Conservation (phyloP, 163 green algal species). For the Scenedesmus sp. region DNA sequence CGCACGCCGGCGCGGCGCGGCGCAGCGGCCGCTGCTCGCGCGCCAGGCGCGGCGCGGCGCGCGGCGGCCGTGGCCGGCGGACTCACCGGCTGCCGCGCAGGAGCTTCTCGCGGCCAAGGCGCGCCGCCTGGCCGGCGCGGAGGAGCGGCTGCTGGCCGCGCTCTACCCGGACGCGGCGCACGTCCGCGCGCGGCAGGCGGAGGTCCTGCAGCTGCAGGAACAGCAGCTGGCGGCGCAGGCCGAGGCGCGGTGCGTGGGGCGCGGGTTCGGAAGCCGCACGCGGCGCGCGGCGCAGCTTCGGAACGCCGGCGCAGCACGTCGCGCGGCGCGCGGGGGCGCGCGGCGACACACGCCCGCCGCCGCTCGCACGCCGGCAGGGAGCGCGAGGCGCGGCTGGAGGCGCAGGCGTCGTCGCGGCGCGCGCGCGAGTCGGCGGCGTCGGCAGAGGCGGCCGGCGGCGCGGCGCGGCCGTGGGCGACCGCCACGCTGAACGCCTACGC, state of each 20-base stretch:
- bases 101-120: slow-evolving; percentile 24
- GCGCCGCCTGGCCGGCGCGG: slow-evolving; percentile 5
- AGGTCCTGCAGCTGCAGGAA: slow-evolving; percentile 28
- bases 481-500: slow-evolving; percentile 9
- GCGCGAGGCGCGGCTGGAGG: slow-evolving; percentile 5
- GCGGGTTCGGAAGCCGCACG: too few relatives aligned
- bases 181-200: slow-evolving; percentile 2
- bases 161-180: slow-evolving; percentile 26
- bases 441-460: neutral
- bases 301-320: neutral
- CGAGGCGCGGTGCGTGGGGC: slow-evolving; percentile 13
- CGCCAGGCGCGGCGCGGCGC: neutral
- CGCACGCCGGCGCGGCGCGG: neutral
- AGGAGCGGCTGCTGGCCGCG: slow-evolving; percentile 2
- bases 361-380: slow-evolving; percentile 15
- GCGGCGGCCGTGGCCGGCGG: neutral
- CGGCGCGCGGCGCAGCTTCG: neutral
- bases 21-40: neutral
- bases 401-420: neutral
- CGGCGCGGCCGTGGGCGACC: slow-evolving; percentile 9
- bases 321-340: too few relatives aligned
- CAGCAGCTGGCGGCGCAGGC: slow-evolving; percentile 20
- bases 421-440: neutral
- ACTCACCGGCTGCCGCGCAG: neutral
- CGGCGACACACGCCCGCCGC: too few relatives aligned